These are phyloP conservation scores for Lentithecium fluviatile DNA, from an alignment of 495 filamentous ascomycete species.

Conservation along the genomic window DNA sequence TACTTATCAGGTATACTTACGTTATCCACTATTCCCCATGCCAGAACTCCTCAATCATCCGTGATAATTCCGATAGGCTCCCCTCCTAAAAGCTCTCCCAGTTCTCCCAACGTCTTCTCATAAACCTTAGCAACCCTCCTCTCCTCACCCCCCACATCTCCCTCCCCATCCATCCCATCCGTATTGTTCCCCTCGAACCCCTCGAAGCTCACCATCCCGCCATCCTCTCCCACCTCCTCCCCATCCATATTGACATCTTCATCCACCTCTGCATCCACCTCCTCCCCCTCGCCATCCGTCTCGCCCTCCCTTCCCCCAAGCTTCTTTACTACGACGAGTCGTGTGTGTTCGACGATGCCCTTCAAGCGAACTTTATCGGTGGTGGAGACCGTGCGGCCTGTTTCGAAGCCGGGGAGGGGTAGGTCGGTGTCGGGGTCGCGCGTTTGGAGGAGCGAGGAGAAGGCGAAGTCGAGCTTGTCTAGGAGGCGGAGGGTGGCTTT, in stretches of 20 bases:
- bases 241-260: constrained; percentile 20
- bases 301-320: constrained; percentile 49
- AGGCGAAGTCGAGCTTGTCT: constrained; percentile 74
- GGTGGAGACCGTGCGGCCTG: constrained; percentile 43
- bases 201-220: constrained; percentile 11
- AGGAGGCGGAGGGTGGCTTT: constrained; percentile 64
- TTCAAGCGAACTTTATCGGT: constrained; percentile 84
- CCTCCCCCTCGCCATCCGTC: constrained; percentile 41
- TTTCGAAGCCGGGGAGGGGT: constrained; percentile 64
- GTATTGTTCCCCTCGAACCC: constrained; percentile 2
- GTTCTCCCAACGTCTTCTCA: constrained; percentile 69
- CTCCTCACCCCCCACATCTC: constrained; percentile 40
- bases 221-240: constrained; percentile 8
- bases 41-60: constrained; percentile 33
- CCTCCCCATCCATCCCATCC: constrained; percentile 41
- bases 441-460: constrained; percentile 68
- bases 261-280: constrained; percentile 34
- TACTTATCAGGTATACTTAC: no score
- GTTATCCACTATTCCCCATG: no score
- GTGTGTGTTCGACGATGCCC: constrained; percentile 67
- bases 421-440: constrained; percentile 63
- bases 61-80: constrained; percentile 43
- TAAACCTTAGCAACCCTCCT: constrained; percentile 66
- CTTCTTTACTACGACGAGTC: constrained; percentile 64
- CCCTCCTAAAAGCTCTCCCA: constrained; percentile 60